Base-by-base conservation (phyloP, 225 moss, liverwort and hornwort genomes). In the Physcomitrellopsis africana region DNA sequence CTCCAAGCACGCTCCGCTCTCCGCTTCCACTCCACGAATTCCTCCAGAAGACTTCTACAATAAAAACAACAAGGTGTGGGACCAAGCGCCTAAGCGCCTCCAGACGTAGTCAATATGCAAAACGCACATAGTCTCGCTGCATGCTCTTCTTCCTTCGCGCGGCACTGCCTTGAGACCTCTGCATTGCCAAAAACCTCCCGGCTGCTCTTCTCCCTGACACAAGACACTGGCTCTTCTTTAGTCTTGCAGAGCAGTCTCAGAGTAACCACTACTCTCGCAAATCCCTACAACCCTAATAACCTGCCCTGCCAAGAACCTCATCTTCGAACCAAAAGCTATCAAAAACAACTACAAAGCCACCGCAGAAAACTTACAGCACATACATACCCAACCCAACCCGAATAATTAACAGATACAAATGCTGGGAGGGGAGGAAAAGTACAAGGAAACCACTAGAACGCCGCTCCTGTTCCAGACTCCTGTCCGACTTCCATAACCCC, bases 261-360 rank as follows among this genome's bases (percentile, higher is more conserved):
- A 19, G 10, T 12, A 54, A 43, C 45, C 75, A 62, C 60, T 57
- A 37, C 70, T 46, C 61, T 8, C 19, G 8, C 13, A 56, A 76
- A 72, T 51, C 63, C 32, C 80, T 72, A 52, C 58, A 80, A 76
- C 72, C 68, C 68, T 74, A 69, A 68, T 79, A 72, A 65, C 67
- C 60, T 72, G 52, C 42, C 61, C 60, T 24, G 75, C 43, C 49
- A 79, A 53, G 65, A 75, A 75, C 32, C 32, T 37, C 66, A 65
- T 54, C 48, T 49, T 49, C 54, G 49, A 55, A 66, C 60, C 54
- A 56, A 26, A 63, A 49, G 63, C 12, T 16, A 49, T 9, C 27
- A 48, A 29, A 53, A 57, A 5, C 7, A 23, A 15, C n/a, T 32
- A 11, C 17, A 9, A 68, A 19, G 46, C 67, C 37, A 53, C 73